Base-by-base conservation (phyloP, 2,329 filamentous ascomycete species). In the Ophiobolus disseminans region DNA sequence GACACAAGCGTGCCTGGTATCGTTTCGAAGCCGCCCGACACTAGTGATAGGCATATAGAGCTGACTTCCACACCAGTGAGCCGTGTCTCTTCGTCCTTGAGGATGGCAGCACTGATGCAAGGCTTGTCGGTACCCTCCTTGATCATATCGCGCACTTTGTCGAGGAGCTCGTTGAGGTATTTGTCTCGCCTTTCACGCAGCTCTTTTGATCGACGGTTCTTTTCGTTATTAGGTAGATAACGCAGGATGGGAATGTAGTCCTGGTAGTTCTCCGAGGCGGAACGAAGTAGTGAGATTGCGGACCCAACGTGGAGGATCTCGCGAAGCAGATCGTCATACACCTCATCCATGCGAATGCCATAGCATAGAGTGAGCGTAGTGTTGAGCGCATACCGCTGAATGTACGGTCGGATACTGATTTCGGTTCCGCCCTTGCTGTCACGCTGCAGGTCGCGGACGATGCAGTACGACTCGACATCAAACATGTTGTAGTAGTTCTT, bases 341-440 rank as follows among this genome's bases (percentile, higher is more conserved):
- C 77, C 4, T 68, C 73, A 57, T 82, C 79, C 80, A 83, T 82
- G 1, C 80, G 75, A 30, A 82, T 81, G 0, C 80, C 80, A 41
- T 82, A 82, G 57, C 78, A 82, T 1, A 82, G 72, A 0, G 80
- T 83, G 14, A 83, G 63, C 0, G 79, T 82, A 0, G 80, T 82
- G 62, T 82, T 82, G 7, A 82, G 69, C 0, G 79, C 80, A 60
- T 77, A 82, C 11, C 80, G 71, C 53, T 82, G 80, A 23, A 82
- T 77, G 49, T 82, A 82, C 0, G 78, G 78, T 4, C 80, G 68
- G 2, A 81, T 64, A 36, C 73, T 74, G 40, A 81, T 70, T 54
- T 80, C 78, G 0, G 74, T 45, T 4, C 75, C 76, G 20, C 70
- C 65, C 8, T 72, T 62, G 50, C 75, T 78, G 50, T 82, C 79